Conservation (phyloP, 306 rosid species). For the Acacia acuminata region DNA sequence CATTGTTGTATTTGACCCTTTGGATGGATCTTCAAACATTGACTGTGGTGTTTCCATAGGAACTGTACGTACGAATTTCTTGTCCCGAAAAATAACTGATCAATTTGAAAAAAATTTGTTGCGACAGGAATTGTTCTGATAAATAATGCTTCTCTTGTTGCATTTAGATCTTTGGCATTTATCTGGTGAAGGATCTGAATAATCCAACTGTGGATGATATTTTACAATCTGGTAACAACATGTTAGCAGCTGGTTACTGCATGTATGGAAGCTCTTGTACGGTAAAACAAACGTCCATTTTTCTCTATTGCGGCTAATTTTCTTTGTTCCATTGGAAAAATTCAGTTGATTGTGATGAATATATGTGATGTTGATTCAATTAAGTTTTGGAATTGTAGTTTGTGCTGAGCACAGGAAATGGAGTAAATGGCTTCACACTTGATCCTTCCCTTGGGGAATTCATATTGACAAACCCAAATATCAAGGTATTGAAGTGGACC, state of each 20-base stretch:
- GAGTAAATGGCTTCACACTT: constrained; percentile 91
- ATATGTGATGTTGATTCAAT: constrained; percentile 2
- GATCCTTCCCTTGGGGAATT: constrained; percentile 98
- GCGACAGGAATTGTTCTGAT: neutral
- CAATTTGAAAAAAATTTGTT: neutral
- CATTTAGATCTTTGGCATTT: constrained; percentile 84
- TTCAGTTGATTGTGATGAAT: constrained; percentile 1
- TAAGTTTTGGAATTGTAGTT: constrained; percentile 48
- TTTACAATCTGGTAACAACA: constrained; percentile 75
- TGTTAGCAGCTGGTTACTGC: constrained; percentile 96
- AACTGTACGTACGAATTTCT: constrained; percentile 50
- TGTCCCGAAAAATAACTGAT: neutral
- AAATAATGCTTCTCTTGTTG: constrained; percentile 12
- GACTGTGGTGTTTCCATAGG: constrained; percentile 98
- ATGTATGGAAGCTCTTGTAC: constrained; percentile 99
- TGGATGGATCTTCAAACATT: constrained; percentile 75
- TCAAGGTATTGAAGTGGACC: constrained; percentile 55
- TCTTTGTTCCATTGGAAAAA: neutral
- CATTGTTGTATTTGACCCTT: constrained; percentile 83
- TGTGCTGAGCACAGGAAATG: constrained; percentile 81
- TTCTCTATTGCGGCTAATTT: neutral
- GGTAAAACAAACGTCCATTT: constrained; percentile 42
- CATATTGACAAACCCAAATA: constrained; percentile 91
- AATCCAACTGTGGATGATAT: constrained; percentile 63
- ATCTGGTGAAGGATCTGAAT: constrained; percentile 48